These are phyloP conservation scores for Calonectria leucothoes DNA, from an alignment of 2,329 filamentous ascomycete species.

Conservation along the genomic window DNA sequence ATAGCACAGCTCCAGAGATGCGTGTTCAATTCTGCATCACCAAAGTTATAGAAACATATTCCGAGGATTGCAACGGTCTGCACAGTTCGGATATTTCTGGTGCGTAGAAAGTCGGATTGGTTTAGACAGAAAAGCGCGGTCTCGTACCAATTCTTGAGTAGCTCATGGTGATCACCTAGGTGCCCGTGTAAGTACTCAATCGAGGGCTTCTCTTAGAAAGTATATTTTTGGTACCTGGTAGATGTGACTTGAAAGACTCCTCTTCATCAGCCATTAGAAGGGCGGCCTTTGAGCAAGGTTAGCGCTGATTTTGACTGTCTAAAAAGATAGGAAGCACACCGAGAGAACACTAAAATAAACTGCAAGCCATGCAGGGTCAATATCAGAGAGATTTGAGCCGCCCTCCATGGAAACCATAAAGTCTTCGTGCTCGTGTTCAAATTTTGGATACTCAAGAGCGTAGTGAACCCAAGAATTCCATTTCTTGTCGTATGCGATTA, in stretches of 20 bases:
- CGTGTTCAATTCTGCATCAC: conserved; percentile 15
- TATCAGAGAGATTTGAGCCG: neutral
- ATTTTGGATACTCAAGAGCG: conserved; percentile 24
- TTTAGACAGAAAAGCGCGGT: conserved; percentile 20
- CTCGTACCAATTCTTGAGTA: conserved; percentile 22
- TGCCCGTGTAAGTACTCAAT: no score
- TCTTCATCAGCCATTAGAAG: conserved; percentile 25
- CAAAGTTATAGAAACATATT: conserved; percentile 21
- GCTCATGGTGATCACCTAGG: neutral
- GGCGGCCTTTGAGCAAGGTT: neutral
- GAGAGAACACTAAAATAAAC: conserved; percentile 28
- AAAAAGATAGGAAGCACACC: neutral
- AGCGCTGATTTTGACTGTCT: neutral
- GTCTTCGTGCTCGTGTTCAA: conserved; percentile 12
- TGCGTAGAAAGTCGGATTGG: conserved; percentile 12
- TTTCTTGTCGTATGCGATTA: conserved; percentile 21
- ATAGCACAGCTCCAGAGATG: conserved; percentile 17
- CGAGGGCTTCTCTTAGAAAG: neutral
- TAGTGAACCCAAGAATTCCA: conserved; percentile 30
- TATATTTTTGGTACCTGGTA: neutral
- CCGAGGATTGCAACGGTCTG: conserved; percentile 22
- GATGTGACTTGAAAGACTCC: neutral
- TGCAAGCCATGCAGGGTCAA: conserved; percentile 19
- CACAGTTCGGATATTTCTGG: conserved; percentile 9
- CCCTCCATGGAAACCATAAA: conserved; percentile 14